Evolutionary conservation across 805 yeast genomes (phyloP), one percentile per base, ranked within the genome.

Genomic region (Starmera pachycereana): DNA sequence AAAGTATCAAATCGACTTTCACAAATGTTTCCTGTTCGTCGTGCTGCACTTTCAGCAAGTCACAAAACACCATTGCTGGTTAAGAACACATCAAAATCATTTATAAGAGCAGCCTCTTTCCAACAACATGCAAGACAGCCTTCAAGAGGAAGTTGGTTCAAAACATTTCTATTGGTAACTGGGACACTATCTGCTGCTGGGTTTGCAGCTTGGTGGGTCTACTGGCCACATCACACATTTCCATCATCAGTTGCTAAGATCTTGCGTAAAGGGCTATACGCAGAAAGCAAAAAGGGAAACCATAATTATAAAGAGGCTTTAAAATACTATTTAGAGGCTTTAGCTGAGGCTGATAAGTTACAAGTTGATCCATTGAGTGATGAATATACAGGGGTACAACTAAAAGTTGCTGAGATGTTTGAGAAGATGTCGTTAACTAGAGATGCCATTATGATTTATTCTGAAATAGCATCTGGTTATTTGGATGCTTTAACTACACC

Each of bases 301-400:
- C 65, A 67, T 37, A 82, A 84, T 54, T 81, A 73, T 59, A 66
- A 71, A 39, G 64, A 74, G 44, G 95, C 97, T 0, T 63, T 87
- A 43, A 71, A 72, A 42, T 68, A 71, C 49, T 90, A 89, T 59
- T 69, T 85, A 35, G 80, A 81, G 46, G 95, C 95, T 0, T 61
- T 88, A 25, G 68, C 75, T 27, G 70, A 74, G 45, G 80, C 87
- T 32, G 71, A 77, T 31, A 63, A 68, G 25, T 60, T 76, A 36
- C 69, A 68, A 0, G 56, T 86, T 62, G 72, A 75, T 45, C 71
- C 71, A 10, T 50, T 82, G 29, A 68, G 76, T 41, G 92, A 86
- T 52, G 90, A 84, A 52, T 89, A 84, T 57, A 89, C 97, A 0
- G 96, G 97, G 0, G 75, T 90, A 39, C 95, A 89, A 53, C 66